Conservation (phyloP, 148 eudicot genomes). For the Chenopodium berlandieri region DNA sequence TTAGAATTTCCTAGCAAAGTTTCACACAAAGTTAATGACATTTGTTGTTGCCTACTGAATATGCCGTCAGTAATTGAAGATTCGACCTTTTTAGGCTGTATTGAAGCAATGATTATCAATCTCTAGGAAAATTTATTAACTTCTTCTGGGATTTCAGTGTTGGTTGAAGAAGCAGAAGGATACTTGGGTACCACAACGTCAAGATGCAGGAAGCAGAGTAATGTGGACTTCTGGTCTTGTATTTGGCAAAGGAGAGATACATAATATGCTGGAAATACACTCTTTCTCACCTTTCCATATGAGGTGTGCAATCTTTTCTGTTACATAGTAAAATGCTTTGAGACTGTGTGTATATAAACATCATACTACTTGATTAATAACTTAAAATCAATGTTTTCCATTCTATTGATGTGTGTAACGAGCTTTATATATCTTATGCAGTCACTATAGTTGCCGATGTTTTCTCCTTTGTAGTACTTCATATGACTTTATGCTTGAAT, state of each 20-base stretch:
- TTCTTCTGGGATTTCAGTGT: slow-evolving; percentile 38
- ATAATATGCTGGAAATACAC: slow-evolving; percentile 9
- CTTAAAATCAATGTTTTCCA: not conserved
- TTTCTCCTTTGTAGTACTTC: not conserved
- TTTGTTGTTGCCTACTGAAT: not conserved
- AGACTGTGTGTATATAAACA: not conserved
- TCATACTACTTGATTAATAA: too few relatives aligned
- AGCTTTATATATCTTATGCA: too few relatives aligned
- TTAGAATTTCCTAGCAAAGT: too few relatives aligned
- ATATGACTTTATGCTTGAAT: not conserved
- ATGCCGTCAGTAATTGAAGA: not conserved
- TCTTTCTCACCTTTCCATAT: slow-evolving; percentile 6
- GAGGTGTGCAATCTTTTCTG: slow-evolving; percentile 4
- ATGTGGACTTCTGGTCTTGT: slow-evolving; percentile 72
- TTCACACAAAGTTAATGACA: too few relatives aligned
- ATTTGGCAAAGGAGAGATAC: slow-evolving; percentile 72
- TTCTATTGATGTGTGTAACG: not conserved
- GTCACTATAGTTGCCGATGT: too few relatives aligned
- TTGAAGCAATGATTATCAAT: not conserved
- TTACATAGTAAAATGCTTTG: not conserved
- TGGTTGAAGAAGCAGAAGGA: slow-evolving; percentile 78
- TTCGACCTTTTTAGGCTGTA: not conserved
- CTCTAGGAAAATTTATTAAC: slow-evolving; percentile 2
- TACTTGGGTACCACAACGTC: slow-evolving; percentile 48
- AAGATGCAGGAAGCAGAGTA: slow-evolving; percentile 45